Base-by-base conservation (phyloP, 2,329 filamentous ascomycete genomes). In the Raffaelea ambrosiae region DNA sequence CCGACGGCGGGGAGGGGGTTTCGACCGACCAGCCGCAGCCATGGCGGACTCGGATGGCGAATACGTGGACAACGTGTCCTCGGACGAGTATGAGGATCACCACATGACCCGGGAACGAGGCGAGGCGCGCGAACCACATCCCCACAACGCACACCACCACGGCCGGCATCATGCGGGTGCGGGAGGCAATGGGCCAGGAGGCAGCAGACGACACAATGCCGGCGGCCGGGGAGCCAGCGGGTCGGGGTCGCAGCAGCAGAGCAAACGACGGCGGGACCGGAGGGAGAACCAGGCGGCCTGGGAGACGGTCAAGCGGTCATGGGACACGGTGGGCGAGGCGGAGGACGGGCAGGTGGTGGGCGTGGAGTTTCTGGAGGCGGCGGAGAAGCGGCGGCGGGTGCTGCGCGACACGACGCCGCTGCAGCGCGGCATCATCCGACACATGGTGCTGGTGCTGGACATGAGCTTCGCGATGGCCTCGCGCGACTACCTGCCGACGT, bases 381-480 rank as follows among this genome's bases (percentile, higher is more conserved):
- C 88, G 16, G 82, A 86, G 62, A 94, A 94, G 72, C 81, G 89
- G 51, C 68, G 66, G 56, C 87, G 90, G 57, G 70, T 97, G 52
- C 74, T 95, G 52, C 86, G 88, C 64, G 93, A 98, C 63, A 97
- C 93, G 23, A 97, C 91, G 43, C 93, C 93, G 13, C 73, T 98
- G 47, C 93, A 98, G 67, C 81, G 93, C 57, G 93, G 93, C 53
- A 98, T 98, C 59, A 98, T 98, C 66, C 84, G 93, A n/a, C 91
- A 98, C 66, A 70, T 97, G 44, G 82, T 97, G 48, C 74, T 98
- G 20, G 83, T 97, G 36, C 70, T 98, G 31, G 93, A 98, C 65
- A 84, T 97, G 66, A 95, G 88, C 20, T 84, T 87, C 54, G 88
- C 91, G 44, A 98, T 98, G 93, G 68, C 81, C 5, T 90, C 97